Conservation (phyloP, 225 moss, liverwort and hornwort genomes). For the Pleurozium schreberi region DNA sequence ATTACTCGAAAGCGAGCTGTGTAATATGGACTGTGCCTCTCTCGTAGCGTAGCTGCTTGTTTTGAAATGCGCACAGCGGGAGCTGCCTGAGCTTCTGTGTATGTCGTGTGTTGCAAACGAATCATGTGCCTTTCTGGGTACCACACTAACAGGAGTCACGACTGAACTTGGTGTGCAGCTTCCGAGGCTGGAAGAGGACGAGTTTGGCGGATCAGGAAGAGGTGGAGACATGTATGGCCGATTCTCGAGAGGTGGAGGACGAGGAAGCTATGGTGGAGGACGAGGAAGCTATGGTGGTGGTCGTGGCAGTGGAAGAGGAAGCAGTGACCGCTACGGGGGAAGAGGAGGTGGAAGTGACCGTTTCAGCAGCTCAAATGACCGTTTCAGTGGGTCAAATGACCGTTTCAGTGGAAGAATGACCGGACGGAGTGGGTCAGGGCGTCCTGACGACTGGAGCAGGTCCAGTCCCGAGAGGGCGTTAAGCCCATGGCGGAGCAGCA, state of each 20-base stretch:
- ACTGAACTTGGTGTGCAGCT: conserved; percentile 21
- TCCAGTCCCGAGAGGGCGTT: not conserved
- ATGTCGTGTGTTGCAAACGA: not conserved
- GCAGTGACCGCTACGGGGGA: conserved; percentile 42
- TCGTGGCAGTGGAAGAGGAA: conserved; percentile 36
- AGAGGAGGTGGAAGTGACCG: conserved; percentile 20
- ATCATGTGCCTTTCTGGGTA: not conserved
- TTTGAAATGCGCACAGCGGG: not conserved
- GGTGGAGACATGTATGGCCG: conserved; percentile 72
- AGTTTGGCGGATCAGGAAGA: conserved; percentile 27
- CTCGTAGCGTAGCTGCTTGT: not conserved
- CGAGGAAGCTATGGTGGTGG: conserved; percentile 33
- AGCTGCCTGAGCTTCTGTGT: not conserved
- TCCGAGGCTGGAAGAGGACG: conserved; percentile 60
- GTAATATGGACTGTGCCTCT: not conserved
- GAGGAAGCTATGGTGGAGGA: conserved; percentile 36
- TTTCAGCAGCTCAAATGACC: conserved; percentile 7
- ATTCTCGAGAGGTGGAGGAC: conserved; percentile 36
- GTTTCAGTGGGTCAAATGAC: not conserved
- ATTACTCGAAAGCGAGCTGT: not conserved
- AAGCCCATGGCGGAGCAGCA: not conserved
- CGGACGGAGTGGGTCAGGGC: conserved; percentile 7
- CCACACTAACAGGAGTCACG: not conserved
- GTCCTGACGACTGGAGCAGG: conserved; percentile 16
- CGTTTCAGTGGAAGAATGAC: conserved; percentile 20